A percentile compares a stretch with the other conserved stretches of the same genome.
These are phyloP conservation scores for Flaveria floridana DNA, from an alignment of 140 eudicot species.

Conservation along the genomic window DNA sequence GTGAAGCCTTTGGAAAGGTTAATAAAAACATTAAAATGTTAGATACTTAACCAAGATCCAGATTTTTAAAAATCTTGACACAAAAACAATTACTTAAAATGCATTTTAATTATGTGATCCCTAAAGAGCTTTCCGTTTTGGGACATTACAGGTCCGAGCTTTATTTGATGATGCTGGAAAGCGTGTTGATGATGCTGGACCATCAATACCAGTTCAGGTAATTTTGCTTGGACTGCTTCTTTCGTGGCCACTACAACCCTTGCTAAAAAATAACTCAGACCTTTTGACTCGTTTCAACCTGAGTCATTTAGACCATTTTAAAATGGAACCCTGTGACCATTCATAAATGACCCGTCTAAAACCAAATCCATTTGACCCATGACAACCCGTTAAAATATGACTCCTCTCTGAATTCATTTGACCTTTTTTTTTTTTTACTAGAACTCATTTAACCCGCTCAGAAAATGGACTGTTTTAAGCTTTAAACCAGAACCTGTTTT, in stretches of 20 bases:
- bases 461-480: no score
- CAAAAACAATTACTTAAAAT: background rate
- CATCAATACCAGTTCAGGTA: constrained; percentile 95
- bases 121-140: constrained; percentile 9
- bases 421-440: background rate
- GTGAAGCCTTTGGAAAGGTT: constrained; percentile 98
- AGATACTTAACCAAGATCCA: background rate
- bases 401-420: background rate
- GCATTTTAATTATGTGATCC: background rate
- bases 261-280: background rate
- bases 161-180: constrained; percentile 81
- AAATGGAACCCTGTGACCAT: background rate
- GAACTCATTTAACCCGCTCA: background rate
- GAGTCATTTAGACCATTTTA: background rate
- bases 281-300: constrained; percentile 10
- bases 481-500: background rate
- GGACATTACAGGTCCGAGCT: constrained; percentile 69
- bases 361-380: background rate
- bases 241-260: background rate
- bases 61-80: background rate
- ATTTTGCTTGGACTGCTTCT: background rate
- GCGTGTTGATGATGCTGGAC: constrained; percentile 81
- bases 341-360: no score
- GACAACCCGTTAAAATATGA: background rate
- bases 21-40: constrained; percentile 15